phyloP scores from a whole-genome alignment of 352 stramenopile genomes.

The Pilasporangium apinafurcum region DNA sequence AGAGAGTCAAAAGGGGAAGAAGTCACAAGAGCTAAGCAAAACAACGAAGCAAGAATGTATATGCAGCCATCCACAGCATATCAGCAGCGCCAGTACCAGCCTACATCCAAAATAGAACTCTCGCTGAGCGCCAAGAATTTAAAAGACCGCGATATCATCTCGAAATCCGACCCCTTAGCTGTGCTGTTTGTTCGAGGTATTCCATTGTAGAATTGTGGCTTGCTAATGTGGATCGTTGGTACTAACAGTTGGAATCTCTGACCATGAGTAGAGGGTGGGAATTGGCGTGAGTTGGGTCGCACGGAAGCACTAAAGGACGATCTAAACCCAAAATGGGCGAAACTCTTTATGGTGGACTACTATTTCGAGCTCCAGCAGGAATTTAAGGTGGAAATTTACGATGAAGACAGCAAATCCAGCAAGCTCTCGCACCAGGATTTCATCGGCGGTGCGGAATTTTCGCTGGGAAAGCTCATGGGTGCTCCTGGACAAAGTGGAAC shows the following conservation, averaged over 20 bases:
- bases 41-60: too few relatives aligned
- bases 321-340: constrained; percentile 73
- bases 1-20: too few relatives aligned
- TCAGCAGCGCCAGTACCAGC: constrained; percentile 8
- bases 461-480: constrained; percentile 75
- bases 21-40: too few relatives aligned
- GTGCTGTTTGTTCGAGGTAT: constrained; percentile 44
- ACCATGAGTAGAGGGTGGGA: constrained; percentile 35
- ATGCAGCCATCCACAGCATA: background rate
- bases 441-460: constrained; percentile 73
- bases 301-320: constrained; percentile 79
- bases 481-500: constrained; percentile 52
- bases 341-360: constrained; percentile 79
- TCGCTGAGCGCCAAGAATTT: constrained; percentile 76
- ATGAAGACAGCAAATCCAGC: constrained; percentile 68
- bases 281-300: constrained; percentile 63
- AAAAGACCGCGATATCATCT: constrained; percentile 82
- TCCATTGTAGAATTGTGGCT: too few relatives aligned
- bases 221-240: too few relatives aligned
- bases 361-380: constrained; percentile 83
- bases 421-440: constrained; percentile 67
- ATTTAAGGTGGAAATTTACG: constrained; percentile 81
- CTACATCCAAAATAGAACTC: constrained; percentile 69
- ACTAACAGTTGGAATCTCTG: too few relatives aligned
- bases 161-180: constrained; percentile 85